Evolutionary conservation across 306 rosid genomes (phyloP).

Genomic region (Sechiopsis laciniata): DNA sequence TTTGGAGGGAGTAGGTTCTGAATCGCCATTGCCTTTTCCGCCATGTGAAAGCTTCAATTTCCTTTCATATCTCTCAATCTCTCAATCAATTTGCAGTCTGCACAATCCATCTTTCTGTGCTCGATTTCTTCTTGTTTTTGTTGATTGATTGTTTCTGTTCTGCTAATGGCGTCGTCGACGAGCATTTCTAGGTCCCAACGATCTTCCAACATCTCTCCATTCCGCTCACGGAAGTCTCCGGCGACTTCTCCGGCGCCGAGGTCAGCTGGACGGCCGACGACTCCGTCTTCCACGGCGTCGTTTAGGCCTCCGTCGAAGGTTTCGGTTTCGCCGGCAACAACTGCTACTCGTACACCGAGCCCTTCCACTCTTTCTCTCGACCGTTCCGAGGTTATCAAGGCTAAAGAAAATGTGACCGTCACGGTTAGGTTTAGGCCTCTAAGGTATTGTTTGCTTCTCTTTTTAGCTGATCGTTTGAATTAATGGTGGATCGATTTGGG

Average conservation of each 20-base stretch:
- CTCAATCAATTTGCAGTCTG: not conserved
- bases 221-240: conserved; percentile 54
- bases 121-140: not conserved
- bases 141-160: conserved; percentile 6
- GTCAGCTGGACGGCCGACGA: conserved; percentile 41
- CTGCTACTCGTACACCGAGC: conserved; percentile 25
- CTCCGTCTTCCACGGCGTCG: conserved; percentile 43
- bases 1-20: conserved; percentile 46
- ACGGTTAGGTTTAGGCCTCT: conserved; percentile 87
- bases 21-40: conserved; percentile 20
- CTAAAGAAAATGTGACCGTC: conserved; percentile 80
- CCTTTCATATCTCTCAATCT: not conserved
- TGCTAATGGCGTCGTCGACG: conserved; percentile 42
- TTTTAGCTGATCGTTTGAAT: not conserved
- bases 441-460: conserved; percentile 38
- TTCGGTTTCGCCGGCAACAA: conserved; percentile 36
- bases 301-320: conserved; percentile 39
- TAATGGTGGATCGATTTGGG: conserved; percentile 11
- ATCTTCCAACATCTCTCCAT: conserved; percentile 48
- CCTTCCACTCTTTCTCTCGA: conserved; percentile 32
- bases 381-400: conserved; percentile 41
- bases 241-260: conserved; percentile 26
- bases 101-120: conserved; percentile 6
- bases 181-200: conserved; percentile 43
- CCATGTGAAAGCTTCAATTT: conserved; percentile 17